Base-by-base conservation (phyloP, 768 basidiomycete species). In the Calvatia gigantea region DNA sequence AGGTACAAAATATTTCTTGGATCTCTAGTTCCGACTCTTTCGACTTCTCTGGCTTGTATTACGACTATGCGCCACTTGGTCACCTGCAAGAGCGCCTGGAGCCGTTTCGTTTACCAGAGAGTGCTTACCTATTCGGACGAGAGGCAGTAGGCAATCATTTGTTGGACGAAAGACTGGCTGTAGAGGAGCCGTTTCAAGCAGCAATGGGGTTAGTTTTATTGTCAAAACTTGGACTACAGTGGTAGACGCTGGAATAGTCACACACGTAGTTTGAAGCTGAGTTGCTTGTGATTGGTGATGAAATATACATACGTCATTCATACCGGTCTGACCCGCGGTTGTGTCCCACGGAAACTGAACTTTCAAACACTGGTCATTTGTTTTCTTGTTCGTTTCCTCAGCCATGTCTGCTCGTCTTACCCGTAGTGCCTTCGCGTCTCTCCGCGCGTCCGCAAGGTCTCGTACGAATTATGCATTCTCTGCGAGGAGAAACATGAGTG, bases 181-280 rank as follows among this genome's bases (percentile, higher is more conserved):
- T 53, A 31, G 63, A 64, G 19, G 74, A 75, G 53, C 73, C 77
- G 19, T 79, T 80, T 57, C 70, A 73, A 54, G 76, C 74, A n/a
- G 73, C 79, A 7, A 79, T 80, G 76, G 76, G 76, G 19, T 63
- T 79, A 28, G 70, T 75, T 5, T 69, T 75, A 44, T 62, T 75
- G 54, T 71, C 73, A 14, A 68, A 69, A 51, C 67, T 74, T 49
- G 77, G 77, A 4, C 58, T 73, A 42, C 15, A 60, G 21, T 74
- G 73, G 72, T 65, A 58, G 48, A 31, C 35, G 43, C 55, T 17
- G 58, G 37, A 15, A 21, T 31, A 31, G 12, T 27, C 25, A 17
- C 12, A 44, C 1, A n/a, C n/a, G n/a, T n/a, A n/a, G n/a, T n/a
- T n/a, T n/a, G n/a, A n/a, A n/a, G n/a, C n/a, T n/a, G n/a, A n/a